Evolutionary conservation across 495 filamentous ascomycete species (phyloP), one percentile per base, ranked within the genome.

Genomic region (Daldinia concentrica): DNA sequence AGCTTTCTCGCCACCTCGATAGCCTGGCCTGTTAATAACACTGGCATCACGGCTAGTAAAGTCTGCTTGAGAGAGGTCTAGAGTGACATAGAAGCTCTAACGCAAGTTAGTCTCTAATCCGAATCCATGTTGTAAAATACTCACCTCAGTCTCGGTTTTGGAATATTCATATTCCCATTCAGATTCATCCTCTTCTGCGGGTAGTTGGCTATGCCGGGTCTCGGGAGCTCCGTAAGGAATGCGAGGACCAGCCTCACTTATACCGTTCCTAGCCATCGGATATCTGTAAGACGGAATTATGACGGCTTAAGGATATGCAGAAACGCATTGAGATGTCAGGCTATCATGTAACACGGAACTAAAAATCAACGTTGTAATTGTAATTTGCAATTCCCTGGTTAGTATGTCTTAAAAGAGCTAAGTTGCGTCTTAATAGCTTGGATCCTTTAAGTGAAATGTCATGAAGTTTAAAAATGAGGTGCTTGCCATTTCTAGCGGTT

Each of bases 81-180:
- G 71, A 3, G 86, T 88, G 0, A 88, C 72, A 60, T 88, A 88
- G 73, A 86, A 86, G 3, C 82, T 87, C 85, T 88, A 56, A 11
- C 45, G 8, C 26, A 27, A 2, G 30, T 54, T 68, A 52, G 48
- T 45, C 7, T 37, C 17, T 17, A 26, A 1, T 39, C 1, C 26
- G 7, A 12, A 6, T 5, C 1, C 15, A 32, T 15, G 0, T 15
- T 7, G 24, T 27, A 32, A n/a, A 1, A 30, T 22, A 43, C 65
- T 36, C 72, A 82, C 85, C 76, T 87, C 86, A n/a, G 78, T 85
- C 63, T 88, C 84, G 2, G 85, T 86, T 7, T 79, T 73, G 0
- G 86, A 88, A 68, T 88, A 88, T 54, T 88, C 86, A 66, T 87
- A 87, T 62, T 88, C 86, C 85, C 85, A 88, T 55, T 86, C 86